phyloP scores from a whole-genome alignment of 164 flowering plant species.

The Stephania cephalantha region DNA sequence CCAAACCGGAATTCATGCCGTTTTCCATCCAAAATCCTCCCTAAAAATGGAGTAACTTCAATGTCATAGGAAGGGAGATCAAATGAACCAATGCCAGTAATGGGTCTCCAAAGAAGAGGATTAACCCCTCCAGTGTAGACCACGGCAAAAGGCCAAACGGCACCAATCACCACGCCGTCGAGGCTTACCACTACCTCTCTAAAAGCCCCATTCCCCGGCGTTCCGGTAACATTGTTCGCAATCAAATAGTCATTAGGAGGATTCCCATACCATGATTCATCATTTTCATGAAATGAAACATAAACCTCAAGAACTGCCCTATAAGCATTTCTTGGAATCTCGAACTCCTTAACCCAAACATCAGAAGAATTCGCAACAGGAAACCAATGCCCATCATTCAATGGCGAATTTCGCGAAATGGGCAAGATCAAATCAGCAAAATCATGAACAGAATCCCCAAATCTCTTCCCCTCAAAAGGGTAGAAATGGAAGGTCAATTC shows the following conservation, averaged over 20 bases:
- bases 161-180: conserved; percentile 58
- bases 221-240: conserved; percentile 50
- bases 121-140: conserved; percentile 80
- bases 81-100: conserved; percentile 81
- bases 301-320: conserved; percentile 86
- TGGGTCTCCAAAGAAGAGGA: conserved; percentile 88
- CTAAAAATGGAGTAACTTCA: conserved; percentile 78
- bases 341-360: conserved; percentile 36
- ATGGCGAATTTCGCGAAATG: conserved; percentile 60
- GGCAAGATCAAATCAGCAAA: conserved; percentile 67
- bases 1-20: conserved; percentile 50
- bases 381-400: conserved; percentile 89
- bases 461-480: conserved; percentile 27
- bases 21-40: conserved; percentile 58
- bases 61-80: conserved; percentile 84
- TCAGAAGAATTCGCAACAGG: conserved; percentile 48
- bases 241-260: conserved; percentile 59
- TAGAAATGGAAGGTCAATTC: conserved; percentile 55
- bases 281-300: conserved; percentile 77
- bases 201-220: conserved; percentile 78
- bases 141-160: conserved; percentile 90
- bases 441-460: conserved; percentile 14
- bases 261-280: conserved; percentile 87
- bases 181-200: conserved; percentile 75
- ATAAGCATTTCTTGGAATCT: conserved; percentile 56